Conservation (phyloP, 2,329 filamentous ascomycete species). For the Fusarium zealandicum region DNA sequence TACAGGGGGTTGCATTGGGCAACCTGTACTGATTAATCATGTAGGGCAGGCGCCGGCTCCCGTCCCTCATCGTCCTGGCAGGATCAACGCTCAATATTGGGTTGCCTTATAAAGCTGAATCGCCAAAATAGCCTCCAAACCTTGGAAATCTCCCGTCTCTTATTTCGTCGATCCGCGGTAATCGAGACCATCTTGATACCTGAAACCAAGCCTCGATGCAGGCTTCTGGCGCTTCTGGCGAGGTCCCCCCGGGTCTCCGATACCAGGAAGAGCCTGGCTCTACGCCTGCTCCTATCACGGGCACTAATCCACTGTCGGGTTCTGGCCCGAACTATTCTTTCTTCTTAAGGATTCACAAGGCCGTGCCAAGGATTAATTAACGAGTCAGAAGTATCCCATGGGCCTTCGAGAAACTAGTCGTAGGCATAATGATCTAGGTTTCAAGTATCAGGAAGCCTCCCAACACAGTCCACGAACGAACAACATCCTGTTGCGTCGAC, state of each 20-base stretch:
- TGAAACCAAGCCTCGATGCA: conserved; percentile 20
- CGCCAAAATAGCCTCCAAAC: conserved; percentile 14
- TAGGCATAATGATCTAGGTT: background rate
- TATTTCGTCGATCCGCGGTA: conserved; percentile 3
- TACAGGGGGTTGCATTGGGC: no score
- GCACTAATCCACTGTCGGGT: conserved; percentile 28
- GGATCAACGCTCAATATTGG: no score
- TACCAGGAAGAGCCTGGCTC: conserved; percentile 22
- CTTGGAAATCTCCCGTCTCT: conserved; percentile 11
- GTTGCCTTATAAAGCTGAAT: no score
- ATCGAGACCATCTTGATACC: conserved; percentile 21
- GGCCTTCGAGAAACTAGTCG: conserved; percentile 3
- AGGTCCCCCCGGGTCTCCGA: conserved; percentile 13
- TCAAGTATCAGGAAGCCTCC: background rate
- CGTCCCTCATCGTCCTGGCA: background rate
- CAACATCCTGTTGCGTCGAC: background rate
- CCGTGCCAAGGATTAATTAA: conserved; percentile 14
- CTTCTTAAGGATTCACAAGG: conserved; percentile 1
- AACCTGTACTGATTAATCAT: background rate
- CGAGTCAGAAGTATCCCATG: conserved; percentile 21
- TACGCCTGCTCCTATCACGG: conserved; percentile 6
- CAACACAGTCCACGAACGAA: background rate
- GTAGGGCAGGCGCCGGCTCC: background rate
- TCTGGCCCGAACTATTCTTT: conserved; percentile 15
- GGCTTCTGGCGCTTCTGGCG: conserved; percentile 4